Evolutionary conservation across 2,329 filamentous ascomycete genomes (phyloP), one percentile per base, ranked within the genome.

Genomic region (Knoxdaviesia capensis): DNA sequence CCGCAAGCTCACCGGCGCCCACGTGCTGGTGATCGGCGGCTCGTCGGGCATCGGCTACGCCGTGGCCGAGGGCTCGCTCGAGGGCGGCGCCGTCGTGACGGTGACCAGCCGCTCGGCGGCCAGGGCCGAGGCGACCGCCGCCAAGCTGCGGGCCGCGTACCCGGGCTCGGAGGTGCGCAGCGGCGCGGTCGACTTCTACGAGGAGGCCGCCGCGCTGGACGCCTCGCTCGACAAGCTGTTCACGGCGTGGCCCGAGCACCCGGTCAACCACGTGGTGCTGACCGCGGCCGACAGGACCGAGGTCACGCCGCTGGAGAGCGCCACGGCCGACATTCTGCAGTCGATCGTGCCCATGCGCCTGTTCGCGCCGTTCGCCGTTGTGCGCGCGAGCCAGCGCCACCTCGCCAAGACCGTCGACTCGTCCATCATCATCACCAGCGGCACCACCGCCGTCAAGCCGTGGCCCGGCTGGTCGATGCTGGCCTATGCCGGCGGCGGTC

Each of bases 41-140:
- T 69, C 71, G 2, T 65, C 68, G 10, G 77, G 77, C 41, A 74
- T 81, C 36, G 77, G 76, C 32, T 72, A 65, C 47, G 64, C 59
- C 43, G 69, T 75, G 7, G 74, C 76, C 41, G 67, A 77, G 59
- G 68, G 65, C 2, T 58, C 62, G 9, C 52, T 78, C 36, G 67
- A 69, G 42, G 58, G 66, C 44, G 71, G 71, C 33, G 69, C 68
- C 35, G 54, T 52, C n/a, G 68, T 80, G 10, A 66, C 62, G 38
- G 66, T 81, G 50, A 68, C 70, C n/a, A 74, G 69, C 3, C 78
- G 74, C 3, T 69, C 64, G 42, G 53, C 60, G 7, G 42, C 54
- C 31, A 67, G 66, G 39, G 54, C 80, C 34, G 50, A 64, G 32
- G 50, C 53, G 1, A 64, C 71, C 7, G 52, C 74, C 43, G 48